phyloP scores from a whole-genome alignment of 2,329 filamentous ascomycete species.

The Parastagonospora avenae region DNA sequence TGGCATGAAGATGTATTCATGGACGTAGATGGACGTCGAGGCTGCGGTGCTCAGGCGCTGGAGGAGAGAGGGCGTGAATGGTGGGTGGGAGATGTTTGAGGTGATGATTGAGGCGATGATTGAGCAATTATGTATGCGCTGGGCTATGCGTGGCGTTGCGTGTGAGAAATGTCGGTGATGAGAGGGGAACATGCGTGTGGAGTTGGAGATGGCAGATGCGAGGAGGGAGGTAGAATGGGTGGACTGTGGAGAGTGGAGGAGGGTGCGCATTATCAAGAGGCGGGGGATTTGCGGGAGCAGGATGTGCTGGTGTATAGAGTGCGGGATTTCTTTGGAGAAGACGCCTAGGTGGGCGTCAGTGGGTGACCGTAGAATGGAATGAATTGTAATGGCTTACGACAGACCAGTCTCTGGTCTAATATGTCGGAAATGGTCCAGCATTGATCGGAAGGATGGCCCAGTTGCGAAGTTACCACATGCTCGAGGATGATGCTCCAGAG shows the following conservation, averaged over 20 bases:
- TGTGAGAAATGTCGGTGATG: not conserved
- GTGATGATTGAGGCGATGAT: not conserved
- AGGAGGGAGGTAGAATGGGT: not conserved
- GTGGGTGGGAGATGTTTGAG: not conserved
- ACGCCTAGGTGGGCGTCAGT: not conserved
- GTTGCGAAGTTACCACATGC: not conserved
- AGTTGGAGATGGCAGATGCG: slow-evolving; percentile 7
- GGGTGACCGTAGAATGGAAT: no score
- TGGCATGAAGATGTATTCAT: slow-evolving; percentile 2
- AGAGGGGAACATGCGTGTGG: not conserved
- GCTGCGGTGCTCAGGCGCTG: not conserved
- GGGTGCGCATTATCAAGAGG: not conserved
- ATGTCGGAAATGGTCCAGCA: not conserved
- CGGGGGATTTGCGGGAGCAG: not conserved
- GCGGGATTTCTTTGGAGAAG: slow-evolving; percentile 4
- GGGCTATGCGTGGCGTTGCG: not conserved
- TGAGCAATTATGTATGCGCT: slow-evolving; percentile 3
- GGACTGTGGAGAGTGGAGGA: not conserved
- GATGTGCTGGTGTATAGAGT: slow-evolving; percentile 1
- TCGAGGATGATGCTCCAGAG: slow-evolving; percentile 6
- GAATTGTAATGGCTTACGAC: not conserved
- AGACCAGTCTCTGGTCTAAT: slow-evolving; percentile 1
- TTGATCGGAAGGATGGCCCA: not conserved
- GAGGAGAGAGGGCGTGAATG: not conserved
- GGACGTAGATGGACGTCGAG: not conserved